Evolutionary conservation across 306 rosid species (phyloP), one percentile per base, ranked within the genome.

Genomic region (Abrus pulchellus): DNA sequence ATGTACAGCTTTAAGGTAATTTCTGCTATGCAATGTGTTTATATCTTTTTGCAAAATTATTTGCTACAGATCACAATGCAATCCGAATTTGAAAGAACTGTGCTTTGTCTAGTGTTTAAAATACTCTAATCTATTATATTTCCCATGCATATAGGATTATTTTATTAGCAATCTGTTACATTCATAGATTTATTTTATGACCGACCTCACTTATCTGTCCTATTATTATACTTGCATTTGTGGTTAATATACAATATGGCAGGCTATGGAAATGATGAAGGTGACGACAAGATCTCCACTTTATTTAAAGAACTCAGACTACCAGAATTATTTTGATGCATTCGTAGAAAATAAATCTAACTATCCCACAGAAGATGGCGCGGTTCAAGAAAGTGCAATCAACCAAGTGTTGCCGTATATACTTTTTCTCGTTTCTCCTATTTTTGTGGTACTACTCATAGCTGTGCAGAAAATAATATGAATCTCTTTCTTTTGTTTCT

Each of bases 231-330:
- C 62, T 65, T 71, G 41, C 40, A n/a, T 66, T 53, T 30, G 60
- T 72, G 64, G 61, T 7, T 60, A 34, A 9, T 78, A 20, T 80
- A 13, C 32, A 38, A 63, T 85, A 55, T 82, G 44, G 80, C 90
- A 94, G 98, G 98, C 98, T 68, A 94, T 94, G 98, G 97, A 94
- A 85, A 90, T 89, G 94, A 81, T 92, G 94, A 94, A 89, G 88
- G 32, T 91, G 30, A 85, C 83, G 11, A 60, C 87, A 71, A 72
- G 83, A 71, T 82, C 90, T 53, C 86, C 92, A 20, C 79, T 72
- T 72, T 87, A 74, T 86, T 38, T 54, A 33, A 88, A 85, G 87
- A 90, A 87, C 92, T 74, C 86, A 7, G 89, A 81, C 85, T 91
- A 87, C 85, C 87, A 85, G 87, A 88, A 85, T 55, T 91, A 82